Conservation (phyloP, 2,329 filamentous ascomycete species). For the Phaeomoniella chlamydospora region DNA sequence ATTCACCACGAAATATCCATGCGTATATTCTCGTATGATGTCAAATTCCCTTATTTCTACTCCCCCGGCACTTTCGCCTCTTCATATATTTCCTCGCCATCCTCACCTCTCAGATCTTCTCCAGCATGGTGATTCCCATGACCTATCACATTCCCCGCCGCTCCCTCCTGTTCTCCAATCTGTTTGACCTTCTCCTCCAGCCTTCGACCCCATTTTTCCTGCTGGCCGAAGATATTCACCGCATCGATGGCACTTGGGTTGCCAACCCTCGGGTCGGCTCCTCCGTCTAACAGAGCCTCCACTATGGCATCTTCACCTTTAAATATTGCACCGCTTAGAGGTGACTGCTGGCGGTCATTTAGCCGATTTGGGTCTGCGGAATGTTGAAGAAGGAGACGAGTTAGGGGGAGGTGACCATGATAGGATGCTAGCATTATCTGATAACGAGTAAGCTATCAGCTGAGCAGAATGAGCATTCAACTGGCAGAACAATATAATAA, state of each 20-base stretch:
- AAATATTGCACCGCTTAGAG: slow-evolving; percentile 58
- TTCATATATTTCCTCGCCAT: too few relatives aligned
- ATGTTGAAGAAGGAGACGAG: slow-evolving; percentile 43
- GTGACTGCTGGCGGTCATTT: slow-evolving; percentile 55
- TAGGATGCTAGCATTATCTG: slow-evolving; percentile 61
- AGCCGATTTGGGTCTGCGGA: slow-evolving; percentile 54
- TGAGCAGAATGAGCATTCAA: not conserved
- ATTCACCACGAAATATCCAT: too few relatives aligned
- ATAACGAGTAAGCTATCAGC: too few relatives aligned
- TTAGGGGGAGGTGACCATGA: slow-evolving; percentile 48
- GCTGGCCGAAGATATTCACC: slow-evolving; percentile 9
- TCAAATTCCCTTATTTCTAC: too few relatives aligned
- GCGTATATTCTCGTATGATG: too few relatives aligned
- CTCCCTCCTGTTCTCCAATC: not conserved
- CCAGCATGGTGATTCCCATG: too few relatives aligned
- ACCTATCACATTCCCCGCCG: too few relatives aligned
- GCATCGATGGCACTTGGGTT: slow-evolving; percentile 11
- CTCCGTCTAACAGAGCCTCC: slow-evolving; percentile 30
- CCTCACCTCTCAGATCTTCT: too few relatives aligned
- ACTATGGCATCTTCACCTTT: slow-evolving; percentile 55
- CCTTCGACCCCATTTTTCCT: slow-evolving; percentile 9
- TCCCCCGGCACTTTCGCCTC: too few relatives aligned
- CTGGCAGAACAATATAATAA: not conserved
- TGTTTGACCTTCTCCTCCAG: slow-evolving; percentile 5
- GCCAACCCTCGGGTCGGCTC: slow-evolving; percentile 11